These are phyloP conservation scores for Ceratobasidium sp. DNA, from an alignment of 1,284 basidiomycete species.

Conservation along the genomic window DNA sequence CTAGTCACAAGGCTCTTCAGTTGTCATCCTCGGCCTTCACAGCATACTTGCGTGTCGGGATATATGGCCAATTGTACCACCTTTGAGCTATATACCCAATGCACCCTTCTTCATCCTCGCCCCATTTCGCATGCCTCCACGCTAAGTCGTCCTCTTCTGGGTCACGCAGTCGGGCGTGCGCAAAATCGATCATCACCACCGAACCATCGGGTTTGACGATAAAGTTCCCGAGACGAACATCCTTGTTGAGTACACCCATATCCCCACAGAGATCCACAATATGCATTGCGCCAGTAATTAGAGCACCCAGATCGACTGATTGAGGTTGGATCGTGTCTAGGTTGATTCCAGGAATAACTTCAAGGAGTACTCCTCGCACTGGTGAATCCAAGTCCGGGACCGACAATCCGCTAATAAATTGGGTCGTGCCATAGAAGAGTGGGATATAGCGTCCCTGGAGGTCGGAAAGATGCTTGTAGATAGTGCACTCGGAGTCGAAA, in stretches of 20 bases:
- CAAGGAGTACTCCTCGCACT: neutral
- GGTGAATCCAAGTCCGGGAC: neutral
- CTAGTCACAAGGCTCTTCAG: too few species aligned
- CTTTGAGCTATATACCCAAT: neutral
- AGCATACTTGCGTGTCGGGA: too few species aligned
- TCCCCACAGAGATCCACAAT: neutral
- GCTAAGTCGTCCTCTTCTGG: slow-evolving; percentile 4
- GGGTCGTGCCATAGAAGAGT: neutral
- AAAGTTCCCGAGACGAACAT: too few species aligned
- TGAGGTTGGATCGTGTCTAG: neutral
- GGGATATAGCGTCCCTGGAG: slow-evolving; percentile 6
- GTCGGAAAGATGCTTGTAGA: neutral
- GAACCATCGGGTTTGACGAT: slow-evolving; percentile 1
- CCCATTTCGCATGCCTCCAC: neutral
- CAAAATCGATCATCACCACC: slow-evolving; percentile 27
- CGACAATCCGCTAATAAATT: neutral
- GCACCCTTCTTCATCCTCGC: slow-evolving; percentile 9
- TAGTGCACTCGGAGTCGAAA: slow-evolving; percentile 9
- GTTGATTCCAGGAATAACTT: neutral
- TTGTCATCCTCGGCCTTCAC: too few species aligned
- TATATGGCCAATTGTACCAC: too few species aligned
- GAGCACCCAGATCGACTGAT: neutral
- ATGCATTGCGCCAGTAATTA: neutral
- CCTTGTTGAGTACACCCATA: neutral
- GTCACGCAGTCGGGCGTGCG: neutral